phyloP scores from a whole-genome alignment of 371 early-diverging fungal genomes.

The Apophysomyces elegans region DNA sequence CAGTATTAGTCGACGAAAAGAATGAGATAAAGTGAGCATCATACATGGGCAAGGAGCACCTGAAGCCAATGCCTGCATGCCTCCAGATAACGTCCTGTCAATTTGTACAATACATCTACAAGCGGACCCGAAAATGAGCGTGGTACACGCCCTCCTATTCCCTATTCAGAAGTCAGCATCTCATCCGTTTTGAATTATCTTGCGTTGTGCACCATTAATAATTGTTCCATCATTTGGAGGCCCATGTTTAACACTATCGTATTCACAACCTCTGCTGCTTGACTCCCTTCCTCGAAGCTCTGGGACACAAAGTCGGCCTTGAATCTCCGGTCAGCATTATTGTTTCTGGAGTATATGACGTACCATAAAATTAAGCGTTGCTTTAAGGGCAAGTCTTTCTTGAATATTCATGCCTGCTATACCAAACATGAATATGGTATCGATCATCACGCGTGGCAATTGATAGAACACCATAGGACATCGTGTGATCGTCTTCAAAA shows the following conservation, averaged over 20 bases:
- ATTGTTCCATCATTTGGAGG: slow-evolving; percentile 56
- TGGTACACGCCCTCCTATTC: slow-evolving; percentile 74
- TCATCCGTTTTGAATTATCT: not conserved
- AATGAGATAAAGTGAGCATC: not conserved
- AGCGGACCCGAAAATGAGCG: slow-evolving; percentile 68
- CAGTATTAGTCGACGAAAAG: not conserved
- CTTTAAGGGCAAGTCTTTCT: slow-evolving; percentile 65
- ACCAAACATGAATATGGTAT: slow-evolving; percentile 53
- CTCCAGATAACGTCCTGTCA: slow-evolving; percentile 58
- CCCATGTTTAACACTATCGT: slow-evolving; percentile 54
- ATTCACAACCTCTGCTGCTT: slow-evolving; percentile 45
- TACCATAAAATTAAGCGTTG: slow-evolving; percentile 66
- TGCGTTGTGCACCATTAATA: slow-evolving; percentile 46
- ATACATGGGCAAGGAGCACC: slow-evolving; percentile 58
- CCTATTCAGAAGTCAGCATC: slow-evolving; percentile 35
- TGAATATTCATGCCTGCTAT: slow-evolving; percentile 63
- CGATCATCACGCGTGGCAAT: slow-evolving; percentile 51
- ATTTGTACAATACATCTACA: slow-evolving; percentile 66
- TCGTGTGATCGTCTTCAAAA: slow-evolving; percentile 50
- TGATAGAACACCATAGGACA: slow-evolving; percentile 63
- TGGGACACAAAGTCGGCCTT: slow-evolving; percentile 62
- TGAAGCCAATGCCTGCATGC: slow-evolving; percentile 62
- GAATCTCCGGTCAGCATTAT: slow-evolving; percentile 2
- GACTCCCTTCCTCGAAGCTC: slow-evolving; percentile 42
- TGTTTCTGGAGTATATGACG: not conserved